Evolutionary conservation across 345 rosid species (phyloP), one percentile per base, ranked within the genome.

Genomic region (Schrenkiella parvula): DNA sequence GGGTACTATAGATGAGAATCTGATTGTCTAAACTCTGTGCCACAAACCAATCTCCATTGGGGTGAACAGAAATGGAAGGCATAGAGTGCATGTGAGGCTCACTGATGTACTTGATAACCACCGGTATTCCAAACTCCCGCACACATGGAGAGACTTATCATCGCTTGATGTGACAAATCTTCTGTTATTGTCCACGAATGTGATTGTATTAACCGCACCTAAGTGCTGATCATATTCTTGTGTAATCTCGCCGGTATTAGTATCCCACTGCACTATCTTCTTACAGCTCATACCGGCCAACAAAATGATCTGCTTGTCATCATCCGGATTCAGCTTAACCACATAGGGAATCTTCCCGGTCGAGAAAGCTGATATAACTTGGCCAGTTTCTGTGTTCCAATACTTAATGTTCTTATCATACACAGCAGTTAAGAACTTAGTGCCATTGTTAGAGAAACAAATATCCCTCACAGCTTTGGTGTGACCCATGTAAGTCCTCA

Each of bases 1-100:
- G 80, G 0, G 98, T 87, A 68, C 97, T 81, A 51, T 91, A 95
- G 28, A 91, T 89, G 62, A 95, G 88, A 69, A 95, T 91, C 82
- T 95, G 99, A 78, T 95, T 95, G 70, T 95, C 99, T 82, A 91
- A 74, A 69, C 97, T 95, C 88, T 91, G 98, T 0, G 98, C 98
- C 1, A 98, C 99, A 71, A 95, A 89, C 98, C 97, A 95, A 26
- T 95, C 91, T 1, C 86, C 68, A 78, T 91, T 91, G 0, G 99
- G 99, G 70, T 95, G 99, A 60, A 91, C 87, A 1, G 98, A 68
- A 66, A 95, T 91, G 0, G 97, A 78, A 32, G 99, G 99, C 99
- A 95, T 95, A 28, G 99, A 95, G 73, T 95, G 99, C 99, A 95
- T 91, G 62, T 95, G 99, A 32, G 99, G 99, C 82, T 95, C 98